Evolutionary conservation across 768 basidiomycete species (phyloP).

Genomic region (Boletus tomentosulus): DNA sequence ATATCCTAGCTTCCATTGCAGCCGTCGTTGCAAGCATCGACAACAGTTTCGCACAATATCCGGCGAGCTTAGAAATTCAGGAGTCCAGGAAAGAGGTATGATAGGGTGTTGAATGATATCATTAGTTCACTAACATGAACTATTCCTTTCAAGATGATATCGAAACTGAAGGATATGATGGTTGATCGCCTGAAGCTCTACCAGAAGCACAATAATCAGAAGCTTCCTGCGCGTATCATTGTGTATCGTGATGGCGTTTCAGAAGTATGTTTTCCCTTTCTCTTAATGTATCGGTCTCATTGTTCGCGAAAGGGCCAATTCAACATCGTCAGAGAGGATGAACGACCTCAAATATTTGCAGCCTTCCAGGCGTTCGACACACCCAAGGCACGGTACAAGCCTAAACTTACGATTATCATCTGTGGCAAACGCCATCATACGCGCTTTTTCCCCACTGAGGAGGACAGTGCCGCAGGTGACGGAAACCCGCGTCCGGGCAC

Average conservation of each 20-base stretch:
- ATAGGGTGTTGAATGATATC: neutral
- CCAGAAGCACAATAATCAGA: constrained; percentile 30
- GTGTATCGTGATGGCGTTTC: constrained; percentile 77
- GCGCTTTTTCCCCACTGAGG: constrained; percentile 51
- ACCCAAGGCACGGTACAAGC: constrained; percentile 36
- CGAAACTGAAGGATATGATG: constrained; percentile 48
- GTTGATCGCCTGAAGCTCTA: constrained; percentile 41
- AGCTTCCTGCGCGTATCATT: constrained; percentile 43
- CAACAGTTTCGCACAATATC: constrained; percentile 44
- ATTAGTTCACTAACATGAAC: neutral
- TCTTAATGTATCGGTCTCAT: constrained; percentile 9
- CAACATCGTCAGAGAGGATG: constrained; percentile 39
- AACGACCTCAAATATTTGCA: constrained; percentile 39
- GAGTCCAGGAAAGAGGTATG: constrained; percentile 65
- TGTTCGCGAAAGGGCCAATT: constrained; percentile 42
- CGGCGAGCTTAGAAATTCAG: constrained; percentile 47
- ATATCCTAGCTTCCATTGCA: constrained; percentile 40
- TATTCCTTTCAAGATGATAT: constrained; percentile 39
- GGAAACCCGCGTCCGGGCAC: constrained; percentile 53
- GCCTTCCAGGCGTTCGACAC: constrained; percentile 41
- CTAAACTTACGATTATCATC: constrained; percentile 48
- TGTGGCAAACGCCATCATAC: constrained; percentile 60
- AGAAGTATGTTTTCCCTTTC: constrained; percentile 43
- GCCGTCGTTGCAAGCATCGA: constrained; percentile 52
- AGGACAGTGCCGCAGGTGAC: constrained; percentile 36